Conservation (phyloP, 345 rosid species). For the Euphorbia pulcherrima region DNA sequence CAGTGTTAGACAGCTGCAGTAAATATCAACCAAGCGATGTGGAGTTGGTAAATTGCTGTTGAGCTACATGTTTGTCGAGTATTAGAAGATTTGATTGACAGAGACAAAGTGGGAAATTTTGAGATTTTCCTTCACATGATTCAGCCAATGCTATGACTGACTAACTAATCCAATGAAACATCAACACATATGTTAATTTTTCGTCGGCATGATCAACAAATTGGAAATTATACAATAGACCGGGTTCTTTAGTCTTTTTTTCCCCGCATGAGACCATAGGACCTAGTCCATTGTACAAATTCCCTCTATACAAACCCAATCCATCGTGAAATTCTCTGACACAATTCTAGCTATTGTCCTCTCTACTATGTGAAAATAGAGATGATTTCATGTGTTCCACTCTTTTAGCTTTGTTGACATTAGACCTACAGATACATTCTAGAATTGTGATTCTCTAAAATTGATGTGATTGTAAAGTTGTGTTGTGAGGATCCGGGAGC, state of each 20-base stretch:
- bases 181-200: no score
- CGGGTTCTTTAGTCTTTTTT: no score
- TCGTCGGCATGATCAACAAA: no score
- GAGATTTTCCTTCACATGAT: slow-evolving; percentile 45
- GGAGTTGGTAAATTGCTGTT: slow-evolving; percentile 26
- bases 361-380: neutral
- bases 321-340: no score
- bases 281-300: neutral
- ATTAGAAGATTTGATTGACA: slow-evolving; percentile 32
- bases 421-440: no score
- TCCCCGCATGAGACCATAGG: slow-evolving; percentile 12
- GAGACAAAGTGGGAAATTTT: slow-evolving; percentile 33
- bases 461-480: no score
- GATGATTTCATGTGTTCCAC: neutral
- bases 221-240: no score
- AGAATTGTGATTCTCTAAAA: no score
- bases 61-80: slow-evolving; percentile 28
- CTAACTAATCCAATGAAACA: slow-evolving; percentile 22
- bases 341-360: neutral
- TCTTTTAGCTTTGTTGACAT: neutral
- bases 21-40: no score
- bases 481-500: no score
- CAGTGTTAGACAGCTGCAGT: slow-evolving; percentile 23
- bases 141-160: slow-evolving; percentile 16
- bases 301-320: neutral